phyloP scores from a whole-genome alignment of 768 basidiomycete genomes.

The Pisolithus sp. region DNA sequence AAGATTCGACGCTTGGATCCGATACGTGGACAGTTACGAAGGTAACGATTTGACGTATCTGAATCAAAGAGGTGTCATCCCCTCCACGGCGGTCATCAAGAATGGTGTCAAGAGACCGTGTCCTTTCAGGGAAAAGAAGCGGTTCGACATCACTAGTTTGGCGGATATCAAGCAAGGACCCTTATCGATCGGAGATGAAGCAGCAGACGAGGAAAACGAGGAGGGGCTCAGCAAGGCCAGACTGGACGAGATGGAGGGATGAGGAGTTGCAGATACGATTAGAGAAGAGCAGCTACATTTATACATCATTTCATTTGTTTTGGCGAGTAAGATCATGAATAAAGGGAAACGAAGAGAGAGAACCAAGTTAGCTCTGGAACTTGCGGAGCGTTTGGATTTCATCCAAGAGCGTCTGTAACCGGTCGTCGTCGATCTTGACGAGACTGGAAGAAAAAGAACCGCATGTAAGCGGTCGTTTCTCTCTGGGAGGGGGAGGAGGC shows the following conservation, averaged over 20 bases:
- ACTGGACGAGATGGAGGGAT: slow-evolving; percentile 52
- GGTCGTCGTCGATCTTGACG: slow-evolving; percentile 83
- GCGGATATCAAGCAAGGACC: slow-evolving; percentile 25
- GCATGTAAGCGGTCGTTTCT: background rate
- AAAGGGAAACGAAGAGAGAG: background rate
- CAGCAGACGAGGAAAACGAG: slow-evolving; percentile 34
- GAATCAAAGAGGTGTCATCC: slow-evolving; percentile 74
- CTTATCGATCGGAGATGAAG: slow-evolving; percentile 29
- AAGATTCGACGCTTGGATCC: slow-evolving; percentile 84
- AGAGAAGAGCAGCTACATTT: background rate
- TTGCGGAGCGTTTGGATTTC: slow-evolving; percentile 89
- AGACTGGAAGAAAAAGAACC: slow-evolving; percentile 45
- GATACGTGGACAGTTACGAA: slow-evolving; percentile 64
- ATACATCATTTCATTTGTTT: background rate
- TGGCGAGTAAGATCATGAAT: background rate
- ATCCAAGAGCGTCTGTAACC: slow-evolving; percentile 72
- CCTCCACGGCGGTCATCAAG: slow-evolving; percentile 59
- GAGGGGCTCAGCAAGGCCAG: slow-evolving; percentile 35
- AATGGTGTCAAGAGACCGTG: slow-evolving; percentile 49
- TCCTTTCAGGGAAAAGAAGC: slow-evolving; percentile 62
- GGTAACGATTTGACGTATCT: slow-evolving; percentile 76
- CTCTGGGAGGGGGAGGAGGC: background rate
- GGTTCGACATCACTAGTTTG: slow-evolving; percentile 55
- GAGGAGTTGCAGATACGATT: slow-evolving; percentile 3
- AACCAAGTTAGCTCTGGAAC: slow-evolving; percentile 60